Base-by-base conservation (phyloP, 495 filamentous ascomycete genomes). In the Mycothermus thermophilus region DNA sequence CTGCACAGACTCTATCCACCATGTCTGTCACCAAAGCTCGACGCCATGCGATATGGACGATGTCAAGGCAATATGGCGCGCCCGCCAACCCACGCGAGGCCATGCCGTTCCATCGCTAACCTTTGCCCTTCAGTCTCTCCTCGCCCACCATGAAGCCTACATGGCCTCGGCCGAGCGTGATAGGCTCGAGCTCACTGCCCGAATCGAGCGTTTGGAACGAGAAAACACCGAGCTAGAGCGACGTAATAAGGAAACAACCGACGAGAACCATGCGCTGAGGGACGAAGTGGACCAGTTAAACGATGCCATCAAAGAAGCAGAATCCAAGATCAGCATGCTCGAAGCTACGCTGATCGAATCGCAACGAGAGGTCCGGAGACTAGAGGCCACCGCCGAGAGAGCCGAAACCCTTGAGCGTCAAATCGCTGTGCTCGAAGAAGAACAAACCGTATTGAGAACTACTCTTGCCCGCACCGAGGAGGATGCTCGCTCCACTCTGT, bases 131-230 rank as follows among this genome's bases (percentile, higher is more conserved):
- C 78, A 95, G 88, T 83, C 87, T 22, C 64, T 97, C 24, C 73
- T 97, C 12, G 74, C 79, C 32, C 81, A 87, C 37, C 87, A 96
- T 70, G 88, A 95, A 60, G 73, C 77, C 25, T 94, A 93, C 55
- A 83, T 94, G 66, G 78, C 75, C 13, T 83, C 93, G 51, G 80
- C 84, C 33, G 85, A 93, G 64, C 70, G 75, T 34, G 83, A 93
- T 48, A 77, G 90, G 11, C 55, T 58, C 28, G 73, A 72, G 20
- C 73, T 92, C 63, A 63, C 67, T 9, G 58, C 63, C 24, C 80
- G 66, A 27, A 82, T 95, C 44, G 77, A 82, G 37, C 62, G 63
- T 41, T 60, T 97, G 13, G 86, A 94, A 57, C 59, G 55, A 32
- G 80, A 93, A 42, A 92, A 86, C 52, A 65, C 60, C 43, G 63